A percentile compares a stretch with the other conserved stretches of the same genome.
phyloP scores from a whole-genome alignment of 305 asterid species.

The Solanum aculeatissimum region DNA sequence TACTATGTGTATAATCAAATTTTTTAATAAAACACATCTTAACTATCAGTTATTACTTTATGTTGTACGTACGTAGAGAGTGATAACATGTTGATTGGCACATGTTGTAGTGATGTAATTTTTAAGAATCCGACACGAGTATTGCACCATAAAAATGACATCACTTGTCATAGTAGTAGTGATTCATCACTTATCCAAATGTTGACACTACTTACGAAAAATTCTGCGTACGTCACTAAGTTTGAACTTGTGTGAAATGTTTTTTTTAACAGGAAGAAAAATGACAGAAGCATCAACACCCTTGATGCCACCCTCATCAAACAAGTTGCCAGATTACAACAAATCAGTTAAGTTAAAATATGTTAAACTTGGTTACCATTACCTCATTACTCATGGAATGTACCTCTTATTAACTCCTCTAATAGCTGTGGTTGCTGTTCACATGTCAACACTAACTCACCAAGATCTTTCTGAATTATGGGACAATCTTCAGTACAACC shows the following conservation, averaged over 20 bases:
- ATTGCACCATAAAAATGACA: not conserved
- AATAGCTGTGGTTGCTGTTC: constrained; percentile 15
- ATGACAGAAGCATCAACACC: constrained; percentile 14
- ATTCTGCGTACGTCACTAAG: rapidly evolving
- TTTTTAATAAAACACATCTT: not conserved
- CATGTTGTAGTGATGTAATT: not conserved
- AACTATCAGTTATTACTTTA: not conserved
- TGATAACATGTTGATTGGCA: not conserved
- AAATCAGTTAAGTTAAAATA: constrained; percentile 26
- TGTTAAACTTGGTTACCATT: constrained; percentile 29
- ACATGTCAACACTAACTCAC: constrained; percentile 18
- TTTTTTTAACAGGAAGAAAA: constrained; percentile 3
- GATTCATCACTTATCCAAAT: not conserved
- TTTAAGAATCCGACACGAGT: not conserved
- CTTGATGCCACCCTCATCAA: constrained; percentile 16
- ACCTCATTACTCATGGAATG: constrained; percentile 26
- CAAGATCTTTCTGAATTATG: constrained; percentile 19
- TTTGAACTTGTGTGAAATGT: not conserved
- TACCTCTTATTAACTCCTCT: constrained; percentile 17
- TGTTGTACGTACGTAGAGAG: not conserved
- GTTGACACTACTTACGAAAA: not conserved
- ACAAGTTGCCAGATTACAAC: constrained; percentile 24
- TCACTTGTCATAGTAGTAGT: not conserved
- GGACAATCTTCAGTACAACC: constrained; percentile 25
- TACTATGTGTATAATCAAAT: not conserved